phyloP scores from a whole-genome alignment of 129 eudicot species.

The Flaveria trinervia region DNA sequence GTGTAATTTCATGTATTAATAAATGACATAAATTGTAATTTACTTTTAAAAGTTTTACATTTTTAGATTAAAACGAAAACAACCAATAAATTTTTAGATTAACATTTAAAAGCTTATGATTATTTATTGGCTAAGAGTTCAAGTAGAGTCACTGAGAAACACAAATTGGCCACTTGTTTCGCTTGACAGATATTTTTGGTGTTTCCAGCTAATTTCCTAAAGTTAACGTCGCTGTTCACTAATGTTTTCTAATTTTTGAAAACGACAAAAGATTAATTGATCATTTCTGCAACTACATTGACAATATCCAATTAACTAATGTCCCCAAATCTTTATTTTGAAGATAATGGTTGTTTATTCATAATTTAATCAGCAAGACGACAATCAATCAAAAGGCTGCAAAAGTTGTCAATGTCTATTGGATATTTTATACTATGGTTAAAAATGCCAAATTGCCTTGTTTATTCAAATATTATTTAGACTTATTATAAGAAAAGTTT shows the following conservation, averaged over 20 bases:
- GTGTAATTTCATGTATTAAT: too few species aligned
- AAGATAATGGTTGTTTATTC: slow-evolving; percentile 19
- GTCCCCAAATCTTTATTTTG: slow-evolving; percentile 32
- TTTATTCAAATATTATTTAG: background rate
- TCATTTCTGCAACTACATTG: slow-evolving; percentile 20
- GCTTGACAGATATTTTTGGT: slow-evolving; percentile 9
- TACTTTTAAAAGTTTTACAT: too few species aligned
- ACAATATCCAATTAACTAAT: slow-evolving; percentile 23
- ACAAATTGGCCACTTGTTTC: slow-evolving; percentile 32
- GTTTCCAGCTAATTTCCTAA: slow-evolving; percentile 36
- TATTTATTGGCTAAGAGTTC: too few species aligned
- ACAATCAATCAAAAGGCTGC: slow-evolving; percentile 34
- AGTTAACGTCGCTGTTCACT: slow-evolving; percentile 25
- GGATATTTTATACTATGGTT: slow-evolving; percentile 6
- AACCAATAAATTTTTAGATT: too few species aligned
- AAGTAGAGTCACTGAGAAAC: slow-evolving; percentile 29
- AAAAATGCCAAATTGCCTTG: slow-evolving; percentile 18
- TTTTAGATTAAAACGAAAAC: too few species aligned
- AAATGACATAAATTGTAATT: too few species aligned
- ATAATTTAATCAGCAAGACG: slow-evolving; percentile 31
- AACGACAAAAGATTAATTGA: slow-evolving; percentile 25
- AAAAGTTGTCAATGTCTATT: slow-evolving; percentile 22
- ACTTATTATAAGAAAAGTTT: background rate
- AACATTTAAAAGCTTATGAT: too few species aligned
- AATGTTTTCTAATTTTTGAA: background rate